A percentile compares a stretch with the other conserved stretches of the same genome.
phyloP scores from a whole-genome alignment of 495 filamentous ascomycete species.

The Podospora pseudopauciseta region DNA sequence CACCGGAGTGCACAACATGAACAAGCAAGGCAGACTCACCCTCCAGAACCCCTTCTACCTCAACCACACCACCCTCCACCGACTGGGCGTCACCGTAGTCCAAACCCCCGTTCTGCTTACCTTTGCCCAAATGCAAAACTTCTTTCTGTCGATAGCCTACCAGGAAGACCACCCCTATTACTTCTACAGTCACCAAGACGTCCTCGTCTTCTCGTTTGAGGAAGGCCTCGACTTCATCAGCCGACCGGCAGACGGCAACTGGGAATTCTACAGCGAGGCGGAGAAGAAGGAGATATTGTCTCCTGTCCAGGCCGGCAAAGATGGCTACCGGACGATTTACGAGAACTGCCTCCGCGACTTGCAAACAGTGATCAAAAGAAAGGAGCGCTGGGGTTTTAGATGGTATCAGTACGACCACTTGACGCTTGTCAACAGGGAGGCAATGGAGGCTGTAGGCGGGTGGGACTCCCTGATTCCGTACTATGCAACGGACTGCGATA shows the following conservation, averaged over 20 bases:
- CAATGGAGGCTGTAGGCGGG: conserved; percentile 52
- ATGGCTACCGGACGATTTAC: conserved; percentile 51
- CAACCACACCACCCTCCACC: conserved; percentile 50
- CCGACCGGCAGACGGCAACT: conserved; percentile 32
- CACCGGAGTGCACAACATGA: conserved; percentile 57
- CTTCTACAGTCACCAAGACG: conserved; percentile 60
- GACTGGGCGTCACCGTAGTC: conserved; percentile 55
- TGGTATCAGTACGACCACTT: conserved; percentile 58
- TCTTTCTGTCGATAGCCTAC: conserved; percentile 54
- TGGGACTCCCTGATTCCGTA: conserved; percentile 62
- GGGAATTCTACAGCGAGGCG: conserved; percentile 34
- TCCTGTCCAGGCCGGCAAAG: conserved; percentile 28
- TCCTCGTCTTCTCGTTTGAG: conserved; percentile 53
- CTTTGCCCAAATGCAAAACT: conserved; percentile 64
- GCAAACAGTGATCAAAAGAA: conserved; percentile 24
- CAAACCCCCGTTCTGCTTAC: conserved; percentile 55
- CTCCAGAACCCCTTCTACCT: conserved; percentile 62
- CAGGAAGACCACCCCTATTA: conserved; percentile 55
- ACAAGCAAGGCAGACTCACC: conserved; percentile 48
- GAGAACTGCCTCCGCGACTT: conserved; percentile 45
- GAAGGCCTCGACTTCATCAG: conserved; percentile 33
- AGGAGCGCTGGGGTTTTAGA: conserved; percentile 46
- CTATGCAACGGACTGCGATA: conserved; percentile 59
- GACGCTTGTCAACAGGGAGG: conserved; percentile 51
- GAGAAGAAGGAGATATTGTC: conserved; percentile 35